Conservation (phyloP, 2,329 filamentous ascomycete species). For the Paecilomyces sp. region DNA sequence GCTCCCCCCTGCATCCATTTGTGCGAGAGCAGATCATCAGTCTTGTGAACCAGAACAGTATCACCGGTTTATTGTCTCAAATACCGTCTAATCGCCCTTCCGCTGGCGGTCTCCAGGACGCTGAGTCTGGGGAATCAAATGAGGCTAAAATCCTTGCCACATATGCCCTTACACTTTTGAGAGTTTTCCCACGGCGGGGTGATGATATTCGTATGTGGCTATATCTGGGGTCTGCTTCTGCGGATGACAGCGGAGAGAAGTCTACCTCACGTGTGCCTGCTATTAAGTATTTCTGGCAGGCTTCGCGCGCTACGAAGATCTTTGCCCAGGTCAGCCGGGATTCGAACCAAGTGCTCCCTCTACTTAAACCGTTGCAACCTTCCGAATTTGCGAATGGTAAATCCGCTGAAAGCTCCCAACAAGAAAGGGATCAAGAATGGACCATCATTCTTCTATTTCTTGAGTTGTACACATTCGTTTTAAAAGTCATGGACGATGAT, state of each 20-base stretch:
- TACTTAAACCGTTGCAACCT: slow-evolving; percentile 42
- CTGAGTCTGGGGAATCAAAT: slow-evolving; percentile 35
- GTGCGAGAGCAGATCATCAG: slow-evolving; percentile 60
- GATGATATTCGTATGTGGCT: slow-evolving; percentile 95
- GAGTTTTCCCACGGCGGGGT: slow-evolving; percentile 71
- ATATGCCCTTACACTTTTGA: slow-evolving; percentile 77
- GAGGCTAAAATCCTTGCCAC: slow-evolving; percentile 71
- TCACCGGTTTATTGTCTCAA: slow-evolving; percentile 54
- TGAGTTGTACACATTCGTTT: slow-evolving; percentile 86
- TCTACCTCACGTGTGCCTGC: slow-evolving; percentile 48
- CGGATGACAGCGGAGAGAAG: slow-evolving; percentile 23
- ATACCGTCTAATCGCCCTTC: slow-evolving; percentile 21
- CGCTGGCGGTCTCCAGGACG: slow-evolving; percentile 14
- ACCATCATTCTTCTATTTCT: slow-evolving; percentile 81
- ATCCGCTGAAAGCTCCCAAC: slow-evolving; percentile 16
- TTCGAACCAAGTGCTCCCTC: slow-evolving; percentile 50
- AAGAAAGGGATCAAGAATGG: slow-evolving; percentile 64
- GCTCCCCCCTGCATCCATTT: slow-evolving; percentile 41
- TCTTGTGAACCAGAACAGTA: slow-evolving; percentile 67
- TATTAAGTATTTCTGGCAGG: slow-evolving; percentile 80
- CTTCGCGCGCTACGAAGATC: slow-evolving; percentile 49
- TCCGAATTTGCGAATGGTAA: slow-evolving; percentile 33
- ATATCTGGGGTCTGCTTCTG: slow-evolving; percentile 63
- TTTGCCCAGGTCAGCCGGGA: slow-evolving; percentile 52
- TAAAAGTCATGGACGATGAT: slow-evolving; percentile 91